Evolutionary conservation across 2,329 filamentous ascomycete species (phyloP), one percentile per base, ranked within the genome.

Genomic region (Coleophoma crateriformis): DNA sequence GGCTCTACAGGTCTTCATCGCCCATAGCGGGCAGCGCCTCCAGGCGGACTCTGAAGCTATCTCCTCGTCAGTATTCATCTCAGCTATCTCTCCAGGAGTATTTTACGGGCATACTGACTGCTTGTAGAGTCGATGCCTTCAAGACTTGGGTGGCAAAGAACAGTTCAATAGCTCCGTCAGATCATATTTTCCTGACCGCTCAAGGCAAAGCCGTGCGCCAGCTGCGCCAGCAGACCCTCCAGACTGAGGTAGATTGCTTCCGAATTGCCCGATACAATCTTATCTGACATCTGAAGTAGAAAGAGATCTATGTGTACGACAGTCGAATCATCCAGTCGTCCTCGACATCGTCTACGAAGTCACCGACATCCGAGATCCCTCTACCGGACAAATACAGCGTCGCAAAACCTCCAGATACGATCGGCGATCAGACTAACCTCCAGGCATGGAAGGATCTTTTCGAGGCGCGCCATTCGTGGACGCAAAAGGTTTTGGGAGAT

Each of bases 251-350:
- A 71, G 39, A 73, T 68, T 33, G 17, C 17, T 8, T 27, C 8
- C 27, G 27, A 7, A 27, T 27, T 27, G 27, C 27, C 27, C 8
- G 27, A 10, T 27, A 7, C 8, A 27, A 27, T 3, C 27, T 27
- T 27, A 27, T 27, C 27, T 27, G 27, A 27, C 33, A 65, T 49
- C 41, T 13, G 34, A 46, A 46, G 27, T 58, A 95, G 86, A 88
- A 82, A 58, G 90, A 97, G 66, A 84, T 99, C 50, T 97, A 88
- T 66, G 82, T 97, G 47, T 99, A 95, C 69, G 90, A 96, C 68
- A 87, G 90, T 54, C 83, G 85, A 58, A 82, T 86, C 60, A 82
- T 86, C 46, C 77, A 85, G 56, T 68, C 81, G 46, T 70, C 76
- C 45, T 73, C 78, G 46, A 61, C 76, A 7, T 69, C 68, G 35